A percentile compares a stretch with the other conserved stretches of the same genome.
These are phyloP conservation scores for Verticillium longisporum DNA, from an alignment of 2,329 filamentous ascomycete genomes.

Conservation along the genomic window DNA sequence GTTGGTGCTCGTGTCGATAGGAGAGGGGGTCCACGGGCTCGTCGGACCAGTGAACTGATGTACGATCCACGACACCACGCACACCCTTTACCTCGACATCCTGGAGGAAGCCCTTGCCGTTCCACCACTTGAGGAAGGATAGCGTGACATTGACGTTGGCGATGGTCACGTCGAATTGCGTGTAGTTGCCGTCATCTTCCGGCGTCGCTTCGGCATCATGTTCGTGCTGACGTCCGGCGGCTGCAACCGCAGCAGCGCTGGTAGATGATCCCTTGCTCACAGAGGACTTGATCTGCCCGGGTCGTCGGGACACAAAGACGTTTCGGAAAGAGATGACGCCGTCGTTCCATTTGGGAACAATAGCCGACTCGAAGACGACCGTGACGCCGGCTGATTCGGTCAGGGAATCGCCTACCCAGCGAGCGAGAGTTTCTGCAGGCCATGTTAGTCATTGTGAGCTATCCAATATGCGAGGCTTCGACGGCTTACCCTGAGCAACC, in stretches of 20 bases:
- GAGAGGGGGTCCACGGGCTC: conserved; percentile 73
- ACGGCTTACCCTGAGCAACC: conserved; percentile 73
- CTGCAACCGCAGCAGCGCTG: conserved; percentile 77
- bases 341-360: conserved; percentile 91
- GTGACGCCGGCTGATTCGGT: conserved; percentile 90
- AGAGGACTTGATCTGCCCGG: conserved; percentile 72
- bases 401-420: conserved; percentile 91
- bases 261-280: conserved; percentile 89
- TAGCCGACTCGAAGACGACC: conserved; percentile 94
- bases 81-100: conserved; percentile 94
- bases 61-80: conserved; percentile 85
- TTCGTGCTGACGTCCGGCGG: conserved; percentile 56
- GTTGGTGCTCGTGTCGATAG: conserved; percentile 79
- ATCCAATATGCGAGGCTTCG: not conserved
- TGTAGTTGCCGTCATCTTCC: conserved; percentile 91
- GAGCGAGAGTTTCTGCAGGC: conserved; percentile 72
- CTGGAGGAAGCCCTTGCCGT: conserved; percentile 82
- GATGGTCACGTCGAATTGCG: conserved; percentile 95
- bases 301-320: conserved; percentile 88
- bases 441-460: conserved; percentile 10
- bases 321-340: conserved; percentile 96
- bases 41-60: conserved; percentile 66
- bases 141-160: conserved; percentile 93
- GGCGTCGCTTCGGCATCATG: conserved; percentile 37
- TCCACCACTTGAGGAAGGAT: conserved; percentile 99